Conservation (phyloP, 75 land plant species). For the Larix kaempferi region DNA sequence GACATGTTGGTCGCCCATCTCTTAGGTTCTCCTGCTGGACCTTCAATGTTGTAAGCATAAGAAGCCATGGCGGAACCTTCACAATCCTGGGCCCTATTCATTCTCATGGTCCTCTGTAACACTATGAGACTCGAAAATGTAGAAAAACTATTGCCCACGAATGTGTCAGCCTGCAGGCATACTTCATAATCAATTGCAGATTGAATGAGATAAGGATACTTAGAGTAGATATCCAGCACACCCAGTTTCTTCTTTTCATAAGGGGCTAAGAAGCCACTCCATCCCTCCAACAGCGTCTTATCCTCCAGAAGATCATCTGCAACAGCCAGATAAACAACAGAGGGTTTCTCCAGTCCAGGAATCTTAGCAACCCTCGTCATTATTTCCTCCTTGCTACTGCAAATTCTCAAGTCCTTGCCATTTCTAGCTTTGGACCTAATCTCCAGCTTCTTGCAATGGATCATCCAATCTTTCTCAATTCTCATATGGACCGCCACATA, state of each 20-base stretch:
- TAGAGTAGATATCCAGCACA: constrained; percentile 46
- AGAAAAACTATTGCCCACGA: constrained; percentile 92
- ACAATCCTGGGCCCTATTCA: constrained; percentile 32
- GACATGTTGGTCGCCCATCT: constrained; percentile 75
- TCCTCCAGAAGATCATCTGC: constrained; percentile 81
- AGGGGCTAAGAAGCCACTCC: constrained; percentile 67
- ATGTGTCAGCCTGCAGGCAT: constrained; percentile 65
- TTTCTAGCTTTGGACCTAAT: constrained; percentile 15
- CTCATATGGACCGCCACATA: constrained; percentile 93
- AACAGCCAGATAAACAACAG: constrained; percentile 74
- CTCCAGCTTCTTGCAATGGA: constrained; percentile 86
- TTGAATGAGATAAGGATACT: constrained; percentile 72
- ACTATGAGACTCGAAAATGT: constrained; percentile 88
- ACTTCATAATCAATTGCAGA: constrained; percentile 91
- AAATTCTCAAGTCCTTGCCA: constrained; percentile 39
- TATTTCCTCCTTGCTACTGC: constrained; percentile 81
- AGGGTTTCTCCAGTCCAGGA: constrained; percentile 33
- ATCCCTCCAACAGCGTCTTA: constrained; percentile 50
- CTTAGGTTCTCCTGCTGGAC: constrained; percentile 44
- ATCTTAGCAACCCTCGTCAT: constrained; percentile 54
- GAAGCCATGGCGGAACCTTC: constrained; percentile 17
- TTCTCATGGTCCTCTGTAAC: constrained; percentile 65
- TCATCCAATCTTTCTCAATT: constrained; percentile 92
- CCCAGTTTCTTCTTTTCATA: constrained; percentile 73
- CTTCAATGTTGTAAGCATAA: constrained; percentile 77